Evolutionary conservation across 805 yeast genomes (phyloP).

Genomic region (Kodamaea fukazawae): DNA sequence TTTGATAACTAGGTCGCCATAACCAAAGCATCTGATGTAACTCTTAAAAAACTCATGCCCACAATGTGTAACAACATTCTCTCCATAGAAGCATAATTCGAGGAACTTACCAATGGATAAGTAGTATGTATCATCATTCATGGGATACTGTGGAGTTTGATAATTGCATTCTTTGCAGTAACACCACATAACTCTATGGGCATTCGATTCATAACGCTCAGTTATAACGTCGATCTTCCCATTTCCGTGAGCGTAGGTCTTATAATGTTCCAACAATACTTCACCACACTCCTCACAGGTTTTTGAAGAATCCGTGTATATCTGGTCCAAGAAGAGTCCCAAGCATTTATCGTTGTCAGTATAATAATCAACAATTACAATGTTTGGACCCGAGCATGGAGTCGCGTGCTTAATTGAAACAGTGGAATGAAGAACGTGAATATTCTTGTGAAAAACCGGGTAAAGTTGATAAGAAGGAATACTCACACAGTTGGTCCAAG

Average conservation of each 20-base stretch:
- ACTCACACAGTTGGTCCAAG: conserved; percentile 40
- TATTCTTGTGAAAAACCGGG: conserved; percentile 65
- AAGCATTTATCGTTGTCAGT: conserved; percentile 87
- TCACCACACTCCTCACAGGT: conserved; percentile 82
- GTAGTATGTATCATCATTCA: conserved; percentile 87
- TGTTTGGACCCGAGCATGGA: conserved; percentile 89
- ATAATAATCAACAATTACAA: conserved; percentile 81
- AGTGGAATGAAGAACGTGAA: conserved; percentile 75
- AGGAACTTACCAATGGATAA: conserved; percentile 91
- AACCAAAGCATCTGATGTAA: conserved; percentile 81
- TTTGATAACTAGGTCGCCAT: conserved; percentile 71
- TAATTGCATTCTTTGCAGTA: conserved; percentile 76
- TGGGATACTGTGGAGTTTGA: conserved; percentile 71
- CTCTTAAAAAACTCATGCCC: conserved; percentile 77
- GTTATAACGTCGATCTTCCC: conserved; percentile 78
- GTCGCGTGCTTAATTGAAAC: conserved; percentile 82
- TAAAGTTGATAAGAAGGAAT: conserved; percentile 38
- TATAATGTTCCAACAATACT: conserved; percentile 65
- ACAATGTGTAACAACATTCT: conserved; percentile 50
- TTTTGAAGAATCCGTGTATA: conserved; percentile 62
- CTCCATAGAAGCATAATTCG: conserved; percentile 77
- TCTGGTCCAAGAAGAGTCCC: conserved; percentile 84
- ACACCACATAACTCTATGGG: conserved; percentile 86
- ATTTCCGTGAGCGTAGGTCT: conserved; percentile 84
- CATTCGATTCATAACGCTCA: conserved; percentile 45